Evolutionary conservation across 495 filamentous ascomycete species (phyloP).

Genomic region (Talaromyces borbonicus): DNA sequence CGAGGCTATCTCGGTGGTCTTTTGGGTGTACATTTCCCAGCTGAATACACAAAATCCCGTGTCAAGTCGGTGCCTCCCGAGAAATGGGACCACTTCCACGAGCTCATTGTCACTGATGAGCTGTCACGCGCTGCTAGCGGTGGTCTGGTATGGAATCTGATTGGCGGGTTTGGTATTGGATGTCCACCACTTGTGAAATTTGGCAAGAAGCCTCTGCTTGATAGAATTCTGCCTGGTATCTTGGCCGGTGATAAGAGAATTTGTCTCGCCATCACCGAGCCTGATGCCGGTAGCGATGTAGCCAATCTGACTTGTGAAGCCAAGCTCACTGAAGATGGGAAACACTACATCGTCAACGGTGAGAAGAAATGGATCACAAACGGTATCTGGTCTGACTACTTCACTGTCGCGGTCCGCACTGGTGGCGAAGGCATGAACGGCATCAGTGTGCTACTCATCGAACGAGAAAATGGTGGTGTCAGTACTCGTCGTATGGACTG

Average conservation of each 20-base stretch:
- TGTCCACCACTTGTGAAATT: conserved; percentile 86
- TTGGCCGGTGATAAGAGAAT: conserved; percentile 90
- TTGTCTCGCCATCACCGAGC: conserved; percentile 78
- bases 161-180: conserved; percentile 92
- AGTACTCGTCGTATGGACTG: conserved; percentile 95
- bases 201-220: conserved; percentile 80
- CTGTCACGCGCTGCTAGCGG: conserved; percentile 79
- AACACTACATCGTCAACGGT: conserved; percentile 98
- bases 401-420: conserved; percentile 92
- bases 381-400: conserved; percentile 93
- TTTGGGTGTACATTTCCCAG: conserved; percentile 69
- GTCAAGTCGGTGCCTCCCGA: conserved; percentile 73
- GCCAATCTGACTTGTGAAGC: conserved; percentile 93
- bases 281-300: conserved; percentile 78
- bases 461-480: conserved; percentile 70
- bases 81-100: conserved; percentile 97
- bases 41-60: conserved; percentile 55
- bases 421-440: conserved; percentile 82
- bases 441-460: conserved; percentile 80
- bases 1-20: conserved; percentile 86
- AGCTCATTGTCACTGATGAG: conserved; percentile 90
- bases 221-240: conserved; percentile 74
- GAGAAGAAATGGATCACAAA: conserved; percentile 99
- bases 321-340: conserved; percentile 84
- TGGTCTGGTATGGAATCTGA: conserved; percentile 96